Conservation (phyloP, 768 basidiomycete genomes). For the Pulveroboletus sp. region DNA sequence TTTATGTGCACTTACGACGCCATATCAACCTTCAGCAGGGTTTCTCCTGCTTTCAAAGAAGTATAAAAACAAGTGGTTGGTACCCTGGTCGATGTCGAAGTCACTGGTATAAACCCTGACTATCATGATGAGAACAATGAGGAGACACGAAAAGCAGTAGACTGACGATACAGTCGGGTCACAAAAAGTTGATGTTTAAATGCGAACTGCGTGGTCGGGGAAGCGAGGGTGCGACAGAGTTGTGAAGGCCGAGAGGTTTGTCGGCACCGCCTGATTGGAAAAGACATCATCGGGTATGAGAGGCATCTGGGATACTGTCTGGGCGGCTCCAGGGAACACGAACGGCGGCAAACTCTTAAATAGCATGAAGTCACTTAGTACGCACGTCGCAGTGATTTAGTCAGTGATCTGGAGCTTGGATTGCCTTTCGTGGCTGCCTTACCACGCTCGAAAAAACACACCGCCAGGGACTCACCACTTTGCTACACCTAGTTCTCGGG, state of each 20-base stretch:
- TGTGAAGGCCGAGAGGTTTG: constrained; percentile 33
- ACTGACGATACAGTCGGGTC: constrained; percentile 51
- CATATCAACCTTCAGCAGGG: constrained; percentile 35
- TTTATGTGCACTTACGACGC: not conserved
- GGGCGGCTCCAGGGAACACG: not conserved
- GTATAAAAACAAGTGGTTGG: constrained; percentile 53
- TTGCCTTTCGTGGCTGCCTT: constrained; percentile 26
- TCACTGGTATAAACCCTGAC: constrained; percentile 45
- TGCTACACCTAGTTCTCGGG: constrained; percentile 1
- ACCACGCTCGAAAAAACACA: constrained; percentile 32
- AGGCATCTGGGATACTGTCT: constrained; percentile 7
- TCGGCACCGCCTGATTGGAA: not conserved
- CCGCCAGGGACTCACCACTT: not conserved
- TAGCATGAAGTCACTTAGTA: too few relatives aligned
- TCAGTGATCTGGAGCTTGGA: too few relatives aligned
- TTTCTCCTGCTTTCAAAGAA: constrained; percentile 56
- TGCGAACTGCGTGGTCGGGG: constrained; percentile 49
- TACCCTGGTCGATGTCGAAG: constrained; percentile 45
- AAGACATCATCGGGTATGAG: not conserved
- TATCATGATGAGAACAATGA: not conserved
- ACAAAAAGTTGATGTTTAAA: constrained; percentile 61
- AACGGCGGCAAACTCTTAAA: constrained; percentile 6
- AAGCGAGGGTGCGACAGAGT: constrained; percentile 46
- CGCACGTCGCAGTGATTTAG: too few relatives aligned
- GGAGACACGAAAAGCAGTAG: not conserved